Evolutionary conservation across 225 moss, liverwort and hornwort species (phyloP).

Genomic region (Bryum argenteum): DNA sequence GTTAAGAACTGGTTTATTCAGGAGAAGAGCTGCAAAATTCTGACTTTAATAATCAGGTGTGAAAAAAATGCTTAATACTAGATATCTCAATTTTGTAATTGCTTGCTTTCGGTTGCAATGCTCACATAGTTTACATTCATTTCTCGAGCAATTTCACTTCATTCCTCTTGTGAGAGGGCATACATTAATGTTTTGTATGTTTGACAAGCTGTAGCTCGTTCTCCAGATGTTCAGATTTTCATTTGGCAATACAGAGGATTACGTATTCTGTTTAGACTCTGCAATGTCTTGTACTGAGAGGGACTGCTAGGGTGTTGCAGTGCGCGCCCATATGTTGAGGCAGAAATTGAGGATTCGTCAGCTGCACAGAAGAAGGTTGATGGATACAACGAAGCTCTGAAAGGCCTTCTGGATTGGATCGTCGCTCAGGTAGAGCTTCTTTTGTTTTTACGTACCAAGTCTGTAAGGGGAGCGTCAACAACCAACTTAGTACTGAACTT

Average conservation of each 20-base stretch:
- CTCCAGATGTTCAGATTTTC: neutral
- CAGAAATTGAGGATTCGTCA: conserved; percentile 36
- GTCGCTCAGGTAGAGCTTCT: conserved; percentile 54
- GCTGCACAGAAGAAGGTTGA: conserved; percentile 47
- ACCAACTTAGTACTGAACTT: neutral
- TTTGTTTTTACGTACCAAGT: conserved; percentile 1
- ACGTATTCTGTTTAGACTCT: neutral
- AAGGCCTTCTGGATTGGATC: conserved; percentile 68
- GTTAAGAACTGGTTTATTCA: conserved; percentile 93
- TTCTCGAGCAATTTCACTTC: neutral
- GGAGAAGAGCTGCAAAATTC: conserved; percentile 94
- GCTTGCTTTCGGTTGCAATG: conserved; percentile 13
- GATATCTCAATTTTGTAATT: neutral
- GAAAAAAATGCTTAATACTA: neutral
- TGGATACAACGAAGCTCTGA: conserved; percentile 48
- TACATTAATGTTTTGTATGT: neutral
- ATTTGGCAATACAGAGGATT: neutral
- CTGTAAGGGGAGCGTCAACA: neutral
- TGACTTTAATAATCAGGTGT: conserved; percentile 87
- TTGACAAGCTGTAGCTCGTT: neutral
- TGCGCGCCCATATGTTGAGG: conserved; percentile 60
- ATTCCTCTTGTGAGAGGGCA: neutral
- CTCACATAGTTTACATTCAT: neutral
- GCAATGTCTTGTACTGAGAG: conserved; percentile 7
- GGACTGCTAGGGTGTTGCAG: conserved; percentile 51